Evolutionary conservation across 305 asterid species (phyloP).

Genomic region (Fraxinus platypoda): DNA sequence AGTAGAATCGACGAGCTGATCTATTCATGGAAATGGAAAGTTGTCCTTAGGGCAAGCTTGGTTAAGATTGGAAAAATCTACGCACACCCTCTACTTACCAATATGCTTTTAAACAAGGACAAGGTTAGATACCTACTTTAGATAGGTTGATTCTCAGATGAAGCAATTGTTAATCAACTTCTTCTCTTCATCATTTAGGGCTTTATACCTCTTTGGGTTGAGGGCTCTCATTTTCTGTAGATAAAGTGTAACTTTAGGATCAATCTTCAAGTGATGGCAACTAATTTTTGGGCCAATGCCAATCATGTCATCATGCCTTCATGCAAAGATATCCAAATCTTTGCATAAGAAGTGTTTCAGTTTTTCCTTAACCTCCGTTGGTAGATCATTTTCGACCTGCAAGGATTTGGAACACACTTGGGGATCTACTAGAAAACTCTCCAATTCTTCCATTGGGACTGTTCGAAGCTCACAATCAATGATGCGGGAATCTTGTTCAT

Average conservation of each 20-base stretch:
- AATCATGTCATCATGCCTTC: not conserved
- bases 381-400: too few relatives aligned
- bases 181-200: not conserved
- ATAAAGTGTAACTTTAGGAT: not conserved
- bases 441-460: not conserved
- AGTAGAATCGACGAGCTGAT: too few relatives aligned
- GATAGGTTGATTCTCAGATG: not conserved
- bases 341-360: not conserved
- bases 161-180: not conserved
- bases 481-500: too few relatives aligned
- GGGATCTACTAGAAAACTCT: not conserved
- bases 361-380: too few relatives aligned
- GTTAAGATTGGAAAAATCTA: too few relatives aligned
- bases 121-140: not conserved
- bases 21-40: too few relatives aligned
- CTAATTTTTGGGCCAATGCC: not conserved
- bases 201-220: not conserved
- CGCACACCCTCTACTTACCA: not conserved
- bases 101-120: not conserved
- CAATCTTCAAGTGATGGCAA: not conserved
- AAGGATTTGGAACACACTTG: too few relatives aligned
- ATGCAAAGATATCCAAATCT: not conserved
- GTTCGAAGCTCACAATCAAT: not conserved
- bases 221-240: not conserved
- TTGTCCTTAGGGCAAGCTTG: too few relatives aligned